These are phyloP conservation scores for Plasmopara halstedii DNA, from an alignment of 352 stramenopile genomes.

Conservation along the genomic window DNA sequence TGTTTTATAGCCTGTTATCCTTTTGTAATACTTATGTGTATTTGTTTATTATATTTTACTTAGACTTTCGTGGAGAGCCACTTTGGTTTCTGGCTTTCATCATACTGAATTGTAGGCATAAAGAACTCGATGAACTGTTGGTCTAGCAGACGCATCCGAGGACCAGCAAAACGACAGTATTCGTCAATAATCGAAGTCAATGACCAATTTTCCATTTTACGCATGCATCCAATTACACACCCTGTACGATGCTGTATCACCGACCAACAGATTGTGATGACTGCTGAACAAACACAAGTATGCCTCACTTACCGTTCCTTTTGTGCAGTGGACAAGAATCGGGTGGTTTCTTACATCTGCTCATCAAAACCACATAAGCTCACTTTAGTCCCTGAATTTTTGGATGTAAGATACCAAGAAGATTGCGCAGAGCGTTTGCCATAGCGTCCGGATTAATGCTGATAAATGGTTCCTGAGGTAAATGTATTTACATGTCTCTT, in stretches of 20 bases:
- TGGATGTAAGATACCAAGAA: conserved; percentile 40
- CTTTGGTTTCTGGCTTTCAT: conserved; percentile 65
- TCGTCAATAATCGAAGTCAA: conserved; percentile 84
- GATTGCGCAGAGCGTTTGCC: conserved; percentile 60
- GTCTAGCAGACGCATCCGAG: conserved; percentile 77
- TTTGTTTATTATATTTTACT: too few species aligned
- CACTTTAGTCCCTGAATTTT: neutral
- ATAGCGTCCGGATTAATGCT: conserved; percentile 81
- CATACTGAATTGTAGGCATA: conserved; percentile 65
- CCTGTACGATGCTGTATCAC: conserved; percentile 61
- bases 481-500: conserved; percentile 1
- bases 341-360: conserved; percentile 80
- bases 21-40: too few species aligned
- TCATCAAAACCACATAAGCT: neutral
- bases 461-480: conserved; percentile 77
- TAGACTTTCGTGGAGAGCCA: conserved; percentile 40
- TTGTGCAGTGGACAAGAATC: conserved; percentile 84
- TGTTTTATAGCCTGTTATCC: conserved; percentile 13
- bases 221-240: conserved; percentile 80
- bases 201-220: conserved; percentile 85
- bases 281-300: neutral
- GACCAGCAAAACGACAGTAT: conserved; percentile 80
- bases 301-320: conserved; percentile 52
- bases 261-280: neutral
- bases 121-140: conserved; percentile 90